phyloP scores from a whole-genome alignment of 129 eudicot species.

The Calendula officinalis region DNA sequence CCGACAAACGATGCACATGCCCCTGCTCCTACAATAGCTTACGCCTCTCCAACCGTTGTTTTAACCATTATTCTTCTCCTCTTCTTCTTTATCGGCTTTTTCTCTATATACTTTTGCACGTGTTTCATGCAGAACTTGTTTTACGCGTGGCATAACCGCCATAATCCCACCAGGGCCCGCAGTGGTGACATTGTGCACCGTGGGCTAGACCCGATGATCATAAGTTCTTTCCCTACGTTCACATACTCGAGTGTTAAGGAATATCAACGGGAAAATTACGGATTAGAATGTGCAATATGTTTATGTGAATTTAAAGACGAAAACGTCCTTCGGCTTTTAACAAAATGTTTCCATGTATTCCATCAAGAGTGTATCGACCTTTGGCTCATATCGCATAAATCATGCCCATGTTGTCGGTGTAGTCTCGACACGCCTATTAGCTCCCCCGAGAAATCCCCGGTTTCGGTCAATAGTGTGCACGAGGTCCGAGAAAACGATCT shows the following conservation, averaged over 20 bases:
- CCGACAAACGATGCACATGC: constrained; percentile 39
- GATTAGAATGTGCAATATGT: constrained; percentile 84
- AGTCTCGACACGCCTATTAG: constrained; percentile 39
- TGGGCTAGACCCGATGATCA: constrained; percentile 59
- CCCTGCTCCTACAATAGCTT: constrained; percentile 30
- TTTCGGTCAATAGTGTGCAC: neutral
- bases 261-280: constrained; percentile 48
- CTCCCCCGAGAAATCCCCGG: constrained; percentile 29
- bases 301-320: constrained; percentile 57
- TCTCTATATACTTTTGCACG: constrained; percentile 56
- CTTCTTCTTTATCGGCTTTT: constrained; percentile 56
- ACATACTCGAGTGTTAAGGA: constrained; percentile 57
- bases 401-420: constrained; percentile 82
- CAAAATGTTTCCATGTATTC: constrained; percentile 63
- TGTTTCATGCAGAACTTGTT: constrained; percentile 57
- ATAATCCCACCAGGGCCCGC: constrained; percentile 16
- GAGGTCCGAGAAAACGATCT: constrained; percentile 28
- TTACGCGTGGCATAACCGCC: constrained; percentile 34
- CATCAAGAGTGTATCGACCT: constrained; percentile 85
- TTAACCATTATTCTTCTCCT: constrained; percentile 55
- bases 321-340: constrained; percentile 50
- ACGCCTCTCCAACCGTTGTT: constrained; percentile 47
- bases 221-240: constrained; percentile 61
- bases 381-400: constrained; percentile 68
- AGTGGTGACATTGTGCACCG: neutral